phyloP scores from a whole-genome alignment of 768 basidiomycete genomes.

The Leccinellum albellum region DNA sequence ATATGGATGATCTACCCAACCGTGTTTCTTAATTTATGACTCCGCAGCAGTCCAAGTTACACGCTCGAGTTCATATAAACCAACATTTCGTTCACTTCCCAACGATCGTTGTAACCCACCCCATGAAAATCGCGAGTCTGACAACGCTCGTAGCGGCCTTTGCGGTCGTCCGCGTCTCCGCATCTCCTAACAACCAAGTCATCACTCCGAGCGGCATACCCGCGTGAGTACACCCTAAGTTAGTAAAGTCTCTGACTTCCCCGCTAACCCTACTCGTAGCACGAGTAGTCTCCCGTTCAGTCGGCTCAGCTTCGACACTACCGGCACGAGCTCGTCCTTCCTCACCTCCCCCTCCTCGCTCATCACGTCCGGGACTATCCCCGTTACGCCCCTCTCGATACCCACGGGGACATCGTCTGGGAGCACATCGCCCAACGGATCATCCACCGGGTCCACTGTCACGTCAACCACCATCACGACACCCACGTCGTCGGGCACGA shows the following conservation, averaged over 20 bases:
- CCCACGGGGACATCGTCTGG: background rate
- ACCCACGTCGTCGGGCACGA: conserved; percentile 3
- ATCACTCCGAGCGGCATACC: conserved; percentile 16
- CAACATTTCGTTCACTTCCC: background rate
- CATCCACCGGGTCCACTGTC: background rate
- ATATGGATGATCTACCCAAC: background rate
- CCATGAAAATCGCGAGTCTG: conserved; percentile 15
- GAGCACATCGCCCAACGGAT: background rate
- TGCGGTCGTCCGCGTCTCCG: conserved; percentile 5
- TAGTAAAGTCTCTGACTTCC: background rate
- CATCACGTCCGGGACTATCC: conserved; percentile 26
- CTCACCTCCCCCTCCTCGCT: conserved; percentile 23
- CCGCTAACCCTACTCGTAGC: conserved; percentile 5
- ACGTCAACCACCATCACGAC: background rate
- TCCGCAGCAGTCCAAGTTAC: conserved; percentile 14
- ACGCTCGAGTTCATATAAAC: background rate
- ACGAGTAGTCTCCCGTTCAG: conserved; percentile 23
- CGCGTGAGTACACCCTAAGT: conserved; percentile 14
- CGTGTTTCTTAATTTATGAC: conserved; percentile 10
- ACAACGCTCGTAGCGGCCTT: conserved; percentile 5
- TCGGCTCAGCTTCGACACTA: conserved; percentile 22
- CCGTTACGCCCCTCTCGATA: conserved; percentile 8
- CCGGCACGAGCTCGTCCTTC: conserved; percentile 10
- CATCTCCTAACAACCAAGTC: conserved; percentile 1
- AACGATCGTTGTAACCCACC: background rate